Evolutionary conservation across 2,329 filamentous ascomycete genomes (phyloP), one percentile per base, ranked within the genome.

Genomic region (Fusarium citri): DNA sequence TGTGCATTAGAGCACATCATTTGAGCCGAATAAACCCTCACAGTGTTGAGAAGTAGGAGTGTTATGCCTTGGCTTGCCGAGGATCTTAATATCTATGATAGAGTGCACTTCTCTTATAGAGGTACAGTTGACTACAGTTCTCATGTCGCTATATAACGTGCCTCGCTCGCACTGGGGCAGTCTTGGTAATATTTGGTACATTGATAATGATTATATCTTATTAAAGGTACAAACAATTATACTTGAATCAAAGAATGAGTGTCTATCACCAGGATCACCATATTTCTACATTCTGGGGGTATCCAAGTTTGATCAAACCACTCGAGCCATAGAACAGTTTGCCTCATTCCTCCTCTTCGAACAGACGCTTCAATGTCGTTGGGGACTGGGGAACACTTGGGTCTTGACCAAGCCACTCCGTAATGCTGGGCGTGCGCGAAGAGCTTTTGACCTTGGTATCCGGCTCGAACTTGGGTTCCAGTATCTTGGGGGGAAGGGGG

Each of bases 351-450:
- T 55, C 54, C 15, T 45, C 14, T 26, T 59, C 42, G 18, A 62
- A 67, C 20, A 67, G 5, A 18, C 43, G 53, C 22, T 62, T 70
- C 37, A 67, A 22, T 12, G 34, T 12, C 11, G 46, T 14, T 8
- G 50, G 57, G 8, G 59, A 62, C 20, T 55, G 60, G 23, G 23
- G 20, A 12, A 42, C 18, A 11, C 22, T 16, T 20, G 61, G 31
- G 10, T 49, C 25, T n/a, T 55, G 41, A 3, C 28, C 46, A 22
- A 46, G 49, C 45, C 26, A 57, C 15, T 70, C 62, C 14, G 42
- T n/a, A 10, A 55, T 37, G 12, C 49, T 48, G n/a, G 30, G 45
- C 16, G 25, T 55, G 28, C 51, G 20, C 12, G 20, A 41, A 20
- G 53, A 31, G n/a, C 16, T 37, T 18, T 6, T 23, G 43, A n/a